These are phyloP conservation scores for Pisolithus albus DNA, from an alignment of 768 basidiomycete species.

Conservation along the genomic window DNA sequence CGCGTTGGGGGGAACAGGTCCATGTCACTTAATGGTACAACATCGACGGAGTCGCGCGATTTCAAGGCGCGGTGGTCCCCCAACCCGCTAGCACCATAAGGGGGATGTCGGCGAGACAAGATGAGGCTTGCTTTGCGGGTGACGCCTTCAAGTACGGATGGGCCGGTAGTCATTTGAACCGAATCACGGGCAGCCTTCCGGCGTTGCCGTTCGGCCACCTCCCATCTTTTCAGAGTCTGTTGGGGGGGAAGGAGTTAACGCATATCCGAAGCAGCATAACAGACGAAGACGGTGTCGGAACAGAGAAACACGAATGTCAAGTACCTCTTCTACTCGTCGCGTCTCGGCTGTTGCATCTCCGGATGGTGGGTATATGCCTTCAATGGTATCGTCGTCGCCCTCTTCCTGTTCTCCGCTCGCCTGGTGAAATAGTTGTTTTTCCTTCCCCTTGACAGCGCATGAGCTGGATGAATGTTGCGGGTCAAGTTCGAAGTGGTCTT, in stretches of 20 bases:
- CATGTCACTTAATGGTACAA: conserved; percentile 49
- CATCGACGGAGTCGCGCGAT: conserved; percentile 48
- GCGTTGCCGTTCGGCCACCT: conserved; percentile 66
- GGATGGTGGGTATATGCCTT: conserved; percentile 53
- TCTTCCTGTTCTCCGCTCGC: conserved; percentile 18
- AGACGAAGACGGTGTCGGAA: conserved; percentile 1
- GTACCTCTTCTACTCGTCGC: conserved; percentile 65
- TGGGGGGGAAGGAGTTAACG: neutral
- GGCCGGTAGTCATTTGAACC: conserved; percentile 8
- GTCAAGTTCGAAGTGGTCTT: neutral
- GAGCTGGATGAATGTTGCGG: conserved; percentile 10
- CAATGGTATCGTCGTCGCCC: conserved; percentile 15
- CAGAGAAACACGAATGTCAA: conserved; percentile 10
- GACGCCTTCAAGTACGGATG: conserved; percentile 52
- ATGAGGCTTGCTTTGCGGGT: conserved; percentile 54
- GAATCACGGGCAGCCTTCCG: conserved; percentile 69
- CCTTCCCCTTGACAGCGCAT: conserved; percentile 26
- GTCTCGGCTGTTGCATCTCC: conserved; percentile 64
- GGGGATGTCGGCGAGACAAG: conserved; percentile 39
- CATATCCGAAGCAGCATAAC: neutral
- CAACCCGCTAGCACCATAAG: conserved; percentile 28
- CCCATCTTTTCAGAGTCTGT: conserved; percentile 75
- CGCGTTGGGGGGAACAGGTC: conserved; percentile 29
- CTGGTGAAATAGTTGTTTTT: conserved; percentile 20
- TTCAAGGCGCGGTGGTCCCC: conserved; percentile 41